Evolutionary conservation across 495 filamentous ascomycete genomes (phyloP), one percentile per base, ranked within the genome.

Genomic region (Hypoxylon lenormandii): DNA sequence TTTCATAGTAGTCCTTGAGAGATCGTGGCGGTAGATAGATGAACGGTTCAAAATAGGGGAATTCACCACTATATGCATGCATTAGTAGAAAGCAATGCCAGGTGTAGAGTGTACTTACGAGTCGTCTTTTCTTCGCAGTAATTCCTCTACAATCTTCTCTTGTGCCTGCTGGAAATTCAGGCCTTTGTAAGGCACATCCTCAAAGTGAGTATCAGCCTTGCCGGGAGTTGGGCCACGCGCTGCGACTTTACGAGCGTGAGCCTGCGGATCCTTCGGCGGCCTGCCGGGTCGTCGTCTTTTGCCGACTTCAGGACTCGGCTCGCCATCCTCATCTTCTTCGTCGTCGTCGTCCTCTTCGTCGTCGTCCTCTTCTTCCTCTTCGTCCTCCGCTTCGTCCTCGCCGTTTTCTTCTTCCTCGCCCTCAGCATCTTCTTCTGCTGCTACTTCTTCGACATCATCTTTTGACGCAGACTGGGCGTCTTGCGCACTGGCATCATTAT

Each of bases 81-180:
- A 42, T 73, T 22, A 74, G 54, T 37, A 19, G 22, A 57, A 40
- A 55, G 10, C 23, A 37, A 15, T 33, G 28, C 19, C 26, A 28
- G 12, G 5, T 26, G 30, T 13, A 30, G 11, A 13, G 11, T 6
- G 60, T n/a, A 81, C 84, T 75, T 76, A 88, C 88, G 83, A 74
- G 49, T 82, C 80, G 48, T 92, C 89, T 46, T 86, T 84, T 58
- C 88, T 82, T 19, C 84, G 81, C 10, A 92, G 82, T 52, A 92
- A 64, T 64, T 91, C 89, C 26, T 85, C 83, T 0, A 96, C 80
- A 28, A 96, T 88, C 79, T 91, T 90, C 60, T 94, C 91, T 73
- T 96, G 92, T 0, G 91, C 92, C 62, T 91, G 81, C 69, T 93
- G 91, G 70, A 96, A 91, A 18, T 70, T 88, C 50, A 91, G 85